Base-by-base conservation (phyloP, 305 asterid genomes). In the Salvia sclarea region DNA sequence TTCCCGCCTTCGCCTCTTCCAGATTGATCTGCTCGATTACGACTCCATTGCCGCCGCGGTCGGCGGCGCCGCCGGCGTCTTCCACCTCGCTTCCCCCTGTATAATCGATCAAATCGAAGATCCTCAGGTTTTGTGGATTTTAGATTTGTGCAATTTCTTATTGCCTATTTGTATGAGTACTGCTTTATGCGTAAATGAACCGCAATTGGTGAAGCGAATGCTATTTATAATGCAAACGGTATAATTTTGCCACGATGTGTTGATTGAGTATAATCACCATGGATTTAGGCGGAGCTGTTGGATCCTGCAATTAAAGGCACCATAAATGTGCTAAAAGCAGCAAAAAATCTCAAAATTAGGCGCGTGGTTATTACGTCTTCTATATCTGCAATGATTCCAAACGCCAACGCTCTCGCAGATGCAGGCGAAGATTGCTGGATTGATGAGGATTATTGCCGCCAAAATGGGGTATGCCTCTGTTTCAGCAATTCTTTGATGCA, bases 341-440 rank as follows among this genome's bases (percentile, higher is more conserved):
- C 98, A 3, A 92, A 90, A 60, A 83, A 85, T 75, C 76, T 79
- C 2, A 92, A 92, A 28, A 89, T 90, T 50, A 73, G 80, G 75
- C 95, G 98, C 45, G 93, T 92, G 73, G 97, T 92, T 17, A 90
- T 92, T 52, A 92, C 98, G 0, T 90, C 98, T 17, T 92, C 98
- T 0, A 4, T 69, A 38, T 84, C 96, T 9, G 90, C 97, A 6
- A 81, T 88, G 22, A 14, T 63, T 28, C 86, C 91, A 3, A 85
- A 91, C 84, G 85, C 93, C 41, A 73, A 70, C 48, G 78, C 84
- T 91, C 95, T 90, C 75, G 63, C 54, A 28, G 81, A 78, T 60
- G 97, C 90, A 79, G 88, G 90, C 55, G 98, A 92, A 80, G 90
- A 92, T 55, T 90, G 97, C 86, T 92, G 97, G 96, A 24, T 86